Evolutionary conservation across 1,284 basidiomycete genomes (phyloP).

Genomic region (Naganishia albida): DNA sequence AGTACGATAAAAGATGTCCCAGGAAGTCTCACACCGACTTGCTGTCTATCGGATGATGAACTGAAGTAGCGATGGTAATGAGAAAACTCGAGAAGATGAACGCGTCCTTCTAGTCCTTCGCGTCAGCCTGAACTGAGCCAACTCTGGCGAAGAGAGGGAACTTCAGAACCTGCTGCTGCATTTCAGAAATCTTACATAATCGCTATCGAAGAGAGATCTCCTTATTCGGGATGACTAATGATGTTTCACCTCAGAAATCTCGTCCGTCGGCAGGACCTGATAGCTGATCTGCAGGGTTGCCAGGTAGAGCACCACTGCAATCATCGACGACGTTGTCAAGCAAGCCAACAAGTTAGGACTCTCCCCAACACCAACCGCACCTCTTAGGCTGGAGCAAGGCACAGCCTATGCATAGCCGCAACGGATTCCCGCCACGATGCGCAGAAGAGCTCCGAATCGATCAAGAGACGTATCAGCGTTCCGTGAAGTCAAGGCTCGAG

Average conservation of each 20-base stretch:
- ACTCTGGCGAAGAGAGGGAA: background rate
- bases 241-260: too few relatives aligned
- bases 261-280: too few relatives aligned
- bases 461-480: background rate
- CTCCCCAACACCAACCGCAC: too few relatives aligned
- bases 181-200: too few relatives aligned
- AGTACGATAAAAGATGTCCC: background rate
- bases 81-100: slow-evolving; percentile 6
- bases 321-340: too few relatives aligned
- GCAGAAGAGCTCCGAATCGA: slow-evolving; percentile 10
- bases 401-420: slow-evolving; percentile 2
- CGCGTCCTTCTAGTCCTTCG: background rate
- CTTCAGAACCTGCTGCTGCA: too few relatives aligned
- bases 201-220: too few relatives aligned
- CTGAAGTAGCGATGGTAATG: background rate
- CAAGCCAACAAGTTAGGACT: too few relatives aligned
- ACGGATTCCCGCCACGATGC: background rate
- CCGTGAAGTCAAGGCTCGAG: background rate
- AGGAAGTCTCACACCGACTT: background rate
- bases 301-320: too few relatives aligned
- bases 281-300: too few relatives aligned
- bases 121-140: too few relatives aligned
- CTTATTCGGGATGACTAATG: too few relatives aligned
- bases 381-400: background rate
- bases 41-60: background rate